Percentiles rank a stretch among this genome's conserved stretches.
phyloP scores from a whole-genome alignment of 441 rosid species.

The Adansonia gregorii region DNA sequence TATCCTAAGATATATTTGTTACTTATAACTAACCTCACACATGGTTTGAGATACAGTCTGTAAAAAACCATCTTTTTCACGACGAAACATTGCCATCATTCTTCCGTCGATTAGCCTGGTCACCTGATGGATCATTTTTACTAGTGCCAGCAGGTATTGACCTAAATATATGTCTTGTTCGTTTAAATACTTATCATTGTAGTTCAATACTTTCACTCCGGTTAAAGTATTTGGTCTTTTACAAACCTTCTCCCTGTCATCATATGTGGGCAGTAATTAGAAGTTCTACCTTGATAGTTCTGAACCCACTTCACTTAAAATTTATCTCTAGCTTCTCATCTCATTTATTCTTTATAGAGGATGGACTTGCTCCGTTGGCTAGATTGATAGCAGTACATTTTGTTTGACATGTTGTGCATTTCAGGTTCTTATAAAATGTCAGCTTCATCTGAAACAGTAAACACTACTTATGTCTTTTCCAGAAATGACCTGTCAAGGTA shows the following conservation, averaged over 20 bases:
- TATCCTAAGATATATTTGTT: conserved; percentile 18
- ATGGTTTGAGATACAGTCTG: conserved; percentile 48
- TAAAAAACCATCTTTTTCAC: conserved; percentile 78
- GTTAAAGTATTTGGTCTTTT: not conserved
- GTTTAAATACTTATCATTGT: conserved; percentile 2
- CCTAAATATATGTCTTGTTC: not conserved
- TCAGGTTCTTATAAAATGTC: conserved; percentile 78
- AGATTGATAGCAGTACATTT: not conserved
- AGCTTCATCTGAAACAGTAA: conserved; percentile 62
- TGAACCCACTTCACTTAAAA: not conserved
- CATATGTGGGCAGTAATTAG: not conserved
- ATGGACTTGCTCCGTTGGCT: conserved; percentile 14
- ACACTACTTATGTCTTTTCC: conserved; percentile 81
- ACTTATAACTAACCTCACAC: conserved; percentile 11
- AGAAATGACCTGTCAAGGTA: conserved; percentile 91
- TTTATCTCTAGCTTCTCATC: conserved; percentile 5
- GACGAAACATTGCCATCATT: conserved; percentile 95
- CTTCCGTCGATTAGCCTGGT: conserved; percentile 97
- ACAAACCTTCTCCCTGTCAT: not conserved
- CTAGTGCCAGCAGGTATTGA: conserved; percentile 81
- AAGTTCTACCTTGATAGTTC: not conserved
- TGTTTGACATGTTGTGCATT: conserved; percentile 26
- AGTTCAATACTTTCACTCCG: not conserved
- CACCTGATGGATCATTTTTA: conserved; percentile 96
- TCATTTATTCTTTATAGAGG: not conserved